phyloP scores from a whole-genome alignment of 83 land plant species.

The Larix sibirica region DNA sequence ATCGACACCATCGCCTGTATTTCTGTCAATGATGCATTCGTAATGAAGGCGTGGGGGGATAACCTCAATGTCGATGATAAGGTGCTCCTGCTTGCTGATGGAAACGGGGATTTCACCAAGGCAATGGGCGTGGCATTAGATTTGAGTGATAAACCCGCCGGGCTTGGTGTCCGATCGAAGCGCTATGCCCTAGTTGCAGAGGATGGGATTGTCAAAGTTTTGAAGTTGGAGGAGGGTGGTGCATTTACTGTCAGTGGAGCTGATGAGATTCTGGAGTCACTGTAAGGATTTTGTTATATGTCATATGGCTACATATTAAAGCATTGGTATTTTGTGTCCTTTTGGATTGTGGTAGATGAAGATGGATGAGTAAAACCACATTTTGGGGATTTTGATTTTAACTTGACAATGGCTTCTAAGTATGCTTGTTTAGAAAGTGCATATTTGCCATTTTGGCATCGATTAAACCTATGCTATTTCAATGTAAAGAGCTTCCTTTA shows the following conservation, averaged over 20 bases:
- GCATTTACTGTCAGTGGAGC: constrained; percentile 78
- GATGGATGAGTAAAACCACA: not conserved
- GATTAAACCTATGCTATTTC: not conserved
- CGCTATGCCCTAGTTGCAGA: constrained; percentile 81
- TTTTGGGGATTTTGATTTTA: not conserved
- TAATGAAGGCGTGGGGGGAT: constrained; percentile 90
- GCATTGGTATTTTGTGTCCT: not conserved
- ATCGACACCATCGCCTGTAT: constrained; percentile 91
- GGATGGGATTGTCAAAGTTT: constrained; percentile 85
- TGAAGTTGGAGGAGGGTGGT: constrained; percentile 78
- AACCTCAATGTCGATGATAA: constrained; percentile 56
- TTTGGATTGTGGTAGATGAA: not conserved
- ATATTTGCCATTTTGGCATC: not conserved
- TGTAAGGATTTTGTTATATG: not conserved
- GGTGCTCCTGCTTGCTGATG: constrained; percentile 86
- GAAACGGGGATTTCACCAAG: constrained; percentile 72
- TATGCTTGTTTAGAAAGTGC: too few species aligned
- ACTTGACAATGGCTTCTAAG: not conserved
- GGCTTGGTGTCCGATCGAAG: constrained; percentile 85
- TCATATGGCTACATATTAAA: not conserved
- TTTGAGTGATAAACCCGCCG: constrained; percentile 84
- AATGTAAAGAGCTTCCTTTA: not conserved
- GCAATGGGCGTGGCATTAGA: constrained; percentile 83
- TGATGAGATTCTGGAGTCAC: constrained; percentile 41
- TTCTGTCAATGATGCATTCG: constrained; percentile 93